A percentile compares a stretch with the other conserved stretches of the same genome.
These are phyloP conservation scores for Iris pallida DNA, from an alignment of 116 monocot genomes.

Conservation along the genomic window DNA sequence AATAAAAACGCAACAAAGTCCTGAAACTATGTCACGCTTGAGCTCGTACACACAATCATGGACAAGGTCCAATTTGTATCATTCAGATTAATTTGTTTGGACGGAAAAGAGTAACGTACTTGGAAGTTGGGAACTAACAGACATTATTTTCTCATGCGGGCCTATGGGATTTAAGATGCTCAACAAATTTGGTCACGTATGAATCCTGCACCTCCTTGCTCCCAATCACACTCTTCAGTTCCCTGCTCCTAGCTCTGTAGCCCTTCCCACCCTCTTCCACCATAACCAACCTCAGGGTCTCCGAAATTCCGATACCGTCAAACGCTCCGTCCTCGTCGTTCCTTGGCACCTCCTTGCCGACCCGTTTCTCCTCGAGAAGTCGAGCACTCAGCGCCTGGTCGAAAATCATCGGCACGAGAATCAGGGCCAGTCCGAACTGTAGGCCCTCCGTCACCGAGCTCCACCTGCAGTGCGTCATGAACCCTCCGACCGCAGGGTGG, in stretches of 20 bases:
- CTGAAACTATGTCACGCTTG: too few species aligned
- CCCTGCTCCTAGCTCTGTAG: neutral
- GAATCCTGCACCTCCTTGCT: neutral
- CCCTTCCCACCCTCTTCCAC: slow-evolving; percentile 13
- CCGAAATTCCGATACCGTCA: slow-evolving; percentile 20
- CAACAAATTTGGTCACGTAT: neutral
- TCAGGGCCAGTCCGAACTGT: slow-evolving; percentile 11
- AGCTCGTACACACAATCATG: too few species aligned
- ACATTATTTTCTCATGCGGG: too few species aligned
- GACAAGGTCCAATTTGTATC: too few species aligned
- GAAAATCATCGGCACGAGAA: slow-evolving; percentile 22
- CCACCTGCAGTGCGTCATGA: slow-evolving; percentile 44
- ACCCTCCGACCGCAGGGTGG: slow-evolving; percentile 28
- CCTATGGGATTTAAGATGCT: neutral
- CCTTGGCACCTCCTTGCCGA: slow-evolving; percentile 27
- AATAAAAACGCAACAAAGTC: too few species aligned
- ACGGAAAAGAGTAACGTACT: too few species aligned
- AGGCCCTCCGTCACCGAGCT: slow-evolving; percentile 27
- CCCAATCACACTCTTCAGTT: neutral
- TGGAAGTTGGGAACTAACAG: too few species aligned
- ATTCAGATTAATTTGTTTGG: too few species aligned
- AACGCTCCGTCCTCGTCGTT: slow-evolving; percentile 34
- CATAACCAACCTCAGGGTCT: slow-evolving; percentile 23
- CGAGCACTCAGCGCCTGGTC: slow-evolving; percentile 40
- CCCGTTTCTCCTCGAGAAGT: slow-evolving; percentile 16